These are phyloP conservation scores for Emergomyces orientalis DNA, from an alignment of 2,329 filamentous ascomycete species.

Conservation along the genomic window DNA sequence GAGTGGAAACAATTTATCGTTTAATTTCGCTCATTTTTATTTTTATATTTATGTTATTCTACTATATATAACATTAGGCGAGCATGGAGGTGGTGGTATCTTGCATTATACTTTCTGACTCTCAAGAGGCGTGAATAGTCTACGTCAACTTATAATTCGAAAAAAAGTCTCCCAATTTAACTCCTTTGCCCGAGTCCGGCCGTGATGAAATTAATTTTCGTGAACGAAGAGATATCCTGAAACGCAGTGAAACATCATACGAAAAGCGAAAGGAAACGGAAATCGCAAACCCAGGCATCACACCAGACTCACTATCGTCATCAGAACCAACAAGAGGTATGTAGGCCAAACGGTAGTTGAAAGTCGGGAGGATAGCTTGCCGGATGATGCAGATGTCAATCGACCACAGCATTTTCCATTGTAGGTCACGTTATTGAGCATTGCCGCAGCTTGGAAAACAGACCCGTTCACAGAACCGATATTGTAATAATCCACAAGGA, in stretches of 20 bases:
- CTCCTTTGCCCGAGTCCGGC: neutral
- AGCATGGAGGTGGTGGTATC: neutral
- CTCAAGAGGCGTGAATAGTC: too few relatives aligned
- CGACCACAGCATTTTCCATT: slow-evolving; percentile 34
- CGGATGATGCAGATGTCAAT: neutral
- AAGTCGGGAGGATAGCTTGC: neutral
- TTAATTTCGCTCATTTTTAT: neutral
- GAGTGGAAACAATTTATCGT: neutral
- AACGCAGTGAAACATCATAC: neutral
- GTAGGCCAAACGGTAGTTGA: neutral
- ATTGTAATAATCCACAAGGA: slow-evolving; percentile 83
- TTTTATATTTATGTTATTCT: neutral
- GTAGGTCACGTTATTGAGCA: slow-evolving; percentile 65
- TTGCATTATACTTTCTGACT: neutral
- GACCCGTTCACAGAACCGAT: slow-evolving; percentile 57
- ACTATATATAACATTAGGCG: neutral
- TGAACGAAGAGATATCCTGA: neutral
- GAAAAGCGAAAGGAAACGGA: neutral
- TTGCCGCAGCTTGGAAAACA: slow-evolving; percentile 65
- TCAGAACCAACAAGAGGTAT: neutral
- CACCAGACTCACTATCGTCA: neutral
- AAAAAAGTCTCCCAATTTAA: neutral
- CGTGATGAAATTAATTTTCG: neutral
- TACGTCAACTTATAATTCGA: neutral
- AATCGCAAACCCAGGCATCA: neutral